Evolutionary conservation across 345 rosid genomes (phyloP).

Genomic region (Punica granatum): DNA sequence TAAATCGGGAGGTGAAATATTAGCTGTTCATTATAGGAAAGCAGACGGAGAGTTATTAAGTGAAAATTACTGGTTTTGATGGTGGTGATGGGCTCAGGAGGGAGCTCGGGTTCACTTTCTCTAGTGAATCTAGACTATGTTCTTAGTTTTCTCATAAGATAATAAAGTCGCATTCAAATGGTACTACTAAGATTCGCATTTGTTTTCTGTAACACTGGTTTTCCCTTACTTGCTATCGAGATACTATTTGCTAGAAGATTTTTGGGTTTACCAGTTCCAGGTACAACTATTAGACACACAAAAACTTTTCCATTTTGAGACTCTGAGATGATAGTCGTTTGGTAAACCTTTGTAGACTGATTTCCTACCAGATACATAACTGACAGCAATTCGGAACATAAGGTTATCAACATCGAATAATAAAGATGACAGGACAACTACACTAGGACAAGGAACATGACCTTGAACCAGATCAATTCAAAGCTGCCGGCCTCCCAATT

Average conservation of each 20-base stretch:
- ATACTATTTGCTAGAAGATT: no score
- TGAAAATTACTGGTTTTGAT: neutral
- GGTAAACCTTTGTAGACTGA: neutral
- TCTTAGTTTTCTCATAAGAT: neutral
- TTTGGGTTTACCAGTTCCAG: no score
- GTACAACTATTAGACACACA: no score
- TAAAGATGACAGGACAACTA: no score
- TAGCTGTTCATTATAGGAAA: neutral
- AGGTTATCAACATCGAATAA: neutral
- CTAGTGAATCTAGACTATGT: neutral
- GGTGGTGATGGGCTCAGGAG: neutral
- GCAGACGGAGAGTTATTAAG: neutral
- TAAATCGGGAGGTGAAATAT: neutral
- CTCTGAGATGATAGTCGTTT: no score
- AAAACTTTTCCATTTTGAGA: no score
- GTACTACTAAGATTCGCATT: no score
- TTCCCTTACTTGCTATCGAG: no score
- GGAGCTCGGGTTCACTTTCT: neutral
- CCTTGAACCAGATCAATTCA: neutral
- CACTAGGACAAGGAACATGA: neutral
- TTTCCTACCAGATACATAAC: neutral
- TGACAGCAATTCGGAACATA: no score
- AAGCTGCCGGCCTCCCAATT: slow-evolving; percentile 1
- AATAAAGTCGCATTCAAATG: neutral
- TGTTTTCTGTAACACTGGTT: no score